Conservation (phyloP, 192 early-diverging fungal species). For the Coemansia interrupta region DNA sequence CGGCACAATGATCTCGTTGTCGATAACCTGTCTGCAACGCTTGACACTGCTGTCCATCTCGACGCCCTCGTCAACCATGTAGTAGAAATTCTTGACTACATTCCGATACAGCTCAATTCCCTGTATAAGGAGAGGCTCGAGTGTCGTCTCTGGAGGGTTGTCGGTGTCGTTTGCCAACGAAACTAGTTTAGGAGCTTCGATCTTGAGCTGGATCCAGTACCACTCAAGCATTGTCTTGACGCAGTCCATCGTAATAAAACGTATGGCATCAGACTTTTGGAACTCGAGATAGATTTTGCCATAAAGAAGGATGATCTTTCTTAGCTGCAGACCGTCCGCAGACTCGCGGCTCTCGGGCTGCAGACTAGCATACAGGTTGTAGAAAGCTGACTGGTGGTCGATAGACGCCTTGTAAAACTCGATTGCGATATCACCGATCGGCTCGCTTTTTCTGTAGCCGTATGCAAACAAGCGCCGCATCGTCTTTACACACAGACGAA, state of each 20-base stretch:
- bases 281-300: constrained; percentile 80
- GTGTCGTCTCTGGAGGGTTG: constrained; percentile 20
- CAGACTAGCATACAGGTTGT: constrained; percentile 22
- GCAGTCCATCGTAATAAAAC: constrained; percentile 61
- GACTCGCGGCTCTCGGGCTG: constrained; percentile 15
- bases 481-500: constrained; percentile 66
- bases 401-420: constrained; percentile 33
- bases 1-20: constrained; percentile 64
- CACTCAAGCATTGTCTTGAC: constrained; percentile 63
- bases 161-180: not conserved
- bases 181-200: constrained; percentile 24
- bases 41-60: constrained; percentile 49
- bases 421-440: constrained; percentile 8
- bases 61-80: constrained; percentile 18
- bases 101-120: constrained; percentile 57
- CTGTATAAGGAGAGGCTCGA: constrained; percentile 72
- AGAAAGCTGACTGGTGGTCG: constrained; percentile 38
- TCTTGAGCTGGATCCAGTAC: constrained; percentile 66
- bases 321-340: constrained; percentile 14
- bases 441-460: constrained; percentile 60
- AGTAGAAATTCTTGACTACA: constrained; percentile 44
- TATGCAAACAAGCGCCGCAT: constrained; percentile 75
- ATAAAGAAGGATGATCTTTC: constrained; percentile 61
- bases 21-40: constrained; percentile 57
- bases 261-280: constrained; percentile 61